These are phyloP conservation scores for Cercospora zeae-maydis DNA, from an alignment of 2,329 filamentous ascomycete species.

Conservation along the genomic window DNA sequence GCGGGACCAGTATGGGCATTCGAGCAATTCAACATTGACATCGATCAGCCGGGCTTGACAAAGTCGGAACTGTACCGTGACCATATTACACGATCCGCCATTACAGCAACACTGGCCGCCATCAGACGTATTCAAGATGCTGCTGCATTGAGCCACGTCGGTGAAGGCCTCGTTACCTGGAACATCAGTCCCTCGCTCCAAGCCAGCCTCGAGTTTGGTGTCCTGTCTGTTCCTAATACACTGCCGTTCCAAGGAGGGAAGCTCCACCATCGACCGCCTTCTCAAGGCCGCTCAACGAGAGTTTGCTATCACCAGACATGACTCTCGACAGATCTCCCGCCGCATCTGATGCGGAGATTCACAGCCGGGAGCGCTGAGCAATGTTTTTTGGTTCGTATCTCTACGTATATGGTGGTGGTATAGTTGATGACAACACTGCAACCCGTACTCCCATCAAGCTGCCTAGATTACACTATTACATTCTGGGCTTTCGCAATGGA, in stretches of 20 bases:
- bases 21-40: conserved; percentile 43
- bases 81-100: conserved; percentile 39
- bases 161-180: neutral
- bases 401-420: conserved; percentile 45
- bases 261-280: conserved; percentile 39
- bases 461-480: conserved; percentile 27
- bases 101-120: conserved; percentile 39
- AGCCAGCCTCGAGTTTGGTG: conserved; percentile 30
- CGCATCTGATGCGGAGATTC: conserved; percentile 44
- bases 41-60: conserved; percentile 40
- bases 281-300: conserved; percentile 41
- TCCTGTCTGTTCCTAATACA: conserved; percentile 37
- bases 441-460: conserved; percentile 14
- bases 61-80: conserved; percentile 45
- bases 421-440: conserved; percentile 35
- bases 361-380: conserved; percentile 43
- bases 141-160: conserved; percentile 13
- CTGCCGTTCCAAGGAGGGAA: conserved; percentile 40
- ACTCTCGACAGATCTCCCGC: conserved; percentile 41
- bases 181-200: conserved; percentile 28
- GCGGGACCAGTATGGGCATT: conserved; percentile 47
- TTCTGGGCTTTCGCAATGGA: conserved; percentile 38
- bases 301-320: conserved; percentile 38
- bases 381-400: conserved; percentile 38
- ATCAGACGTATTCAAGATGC: conserved; percentile 38